These are phyloP conservation scores for Calycina marina DNA, from an alignment of 2,329 filamentous ascomycete species.

Conservation along the genomic window DNA sequence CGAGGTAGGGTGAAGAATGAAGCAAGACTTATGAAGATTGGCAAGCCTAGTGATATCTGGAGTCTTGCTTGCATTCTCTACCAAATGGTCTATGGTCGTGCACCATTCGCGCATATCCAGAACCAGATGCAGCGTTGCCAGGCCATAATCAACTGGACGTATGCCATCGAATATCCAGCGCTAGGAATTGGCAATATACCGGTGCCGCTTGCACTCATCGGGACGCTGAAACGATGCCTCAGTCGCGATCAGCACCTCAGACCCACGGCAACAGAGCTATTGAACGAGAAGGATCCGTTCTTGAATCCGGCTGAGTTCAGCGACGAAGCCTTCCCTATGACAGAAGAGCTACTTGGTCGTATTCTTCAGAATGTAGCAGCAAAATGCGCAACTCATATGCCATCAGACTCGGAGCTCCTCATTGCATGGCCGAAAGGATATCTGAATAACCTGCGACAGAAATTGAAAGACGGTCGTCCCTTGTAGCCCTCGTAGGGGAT, in stretches of 20 bases:
- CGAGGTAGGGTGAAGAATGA: constrained; percentile 24
- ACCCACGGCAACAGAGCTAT: constrained; percentile 47
- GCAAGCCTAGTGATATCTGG: constrained; percentile 94
- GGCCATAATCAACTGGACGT: constrained; percentile 68
- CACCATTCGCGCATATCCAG: constrained; percentile 82
- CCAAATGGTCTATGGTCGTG: constrained; percentile 96
- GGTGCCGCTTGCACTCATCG: constrained; percentile 43
- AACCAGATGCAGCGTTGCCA: constrained; percentile 79
- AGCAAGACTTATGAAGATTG: constrained; percentile 81
- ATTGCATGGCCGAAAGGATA: constrained; percentile 46
- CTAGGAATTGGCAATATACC: constrained; percentile 50
- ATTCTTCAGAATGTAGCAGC: constrained; percentile 49
- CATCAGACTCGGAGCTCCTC: constrained; percentile 40
- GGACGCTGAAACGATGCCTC: constrained; percentile 48
- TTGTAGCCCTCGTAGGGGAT: no score
- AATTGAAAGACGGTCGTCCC: constrained; percentile 13
- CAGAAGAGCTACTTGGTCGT: constrained; percentile 44
- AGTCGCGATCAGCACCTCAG: constrained; percentile 46
- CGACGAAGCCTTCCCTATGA: constrained; percentile 41
- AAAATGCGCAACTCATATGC: constrained; percentile 42
- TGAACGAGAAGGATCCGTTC: constrained; percentile 45
- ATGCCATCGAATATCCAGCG: constrained; percentile 57
- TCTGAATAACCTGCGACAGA: constrained; percentile 37
- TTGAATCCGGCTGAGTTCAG: constrained; percentile 43
- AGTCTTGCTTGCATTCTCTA: constrained; percentile 91